phyloP scores from a whole-genome alignment of 805 yeast genomes.

The Candida ponderosae region DNA sequence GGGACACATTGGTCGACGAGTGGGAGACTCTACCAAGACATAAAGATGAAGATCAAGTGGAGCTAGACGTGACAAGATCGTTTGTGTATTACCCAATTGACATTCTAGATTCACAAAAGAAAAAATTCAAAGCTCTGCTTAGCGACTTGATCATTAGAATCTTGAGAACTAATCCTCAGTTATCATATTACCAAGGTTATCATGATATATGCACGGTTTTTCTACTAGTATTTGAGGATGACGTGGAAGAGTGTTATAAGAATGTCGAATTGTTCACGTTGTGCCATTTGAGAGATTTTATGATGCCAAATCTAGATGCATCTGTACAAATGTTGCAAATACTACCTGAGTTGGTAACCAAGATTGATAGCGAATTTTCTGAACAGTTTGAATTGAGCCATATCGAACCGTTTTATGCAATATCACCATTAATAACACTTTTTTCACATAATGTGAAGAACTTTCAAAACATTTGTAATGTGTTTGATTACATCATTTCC shows the following conservation, averaged over 20 bases:
- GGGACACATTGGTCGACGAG: background rate
- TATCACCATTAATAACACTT: conserved; percentile 72
- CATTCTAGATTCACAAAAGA: conserved; percentile 13
- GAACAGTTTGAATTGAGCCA: conserved; percentile 24
- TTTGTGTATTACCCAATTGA: conserved; percentile 35
- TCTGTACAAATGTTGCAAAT: conserved; percentile 59
- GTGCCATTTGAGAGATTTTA: conserved; percentile 70
- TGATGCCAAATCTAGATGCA: conserved; percentile 63
- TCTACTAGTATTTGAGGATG: conserved; percentile 40
- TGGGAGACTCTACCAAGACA: conserved; percentile 25
- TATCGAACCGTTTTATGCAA: conserved; percentile 56
- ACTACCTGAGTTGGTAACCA: conserved; percentile 53
- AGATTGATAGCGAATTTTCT: conserved; percentile 38
- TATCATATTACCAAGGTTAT: conserved; percentile 86
- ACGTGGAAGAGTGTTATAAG: conserved; percentile 21
- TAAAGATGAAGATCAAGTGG: conserved; percentile 71
- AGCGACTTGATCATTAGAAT: conserved; percentile 39
- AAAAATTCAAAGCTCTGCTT: conserved; percentile 15
- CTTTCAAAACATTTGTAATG: conserved; percentile 38
- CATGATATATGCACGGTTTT: conserved; percentile 79
- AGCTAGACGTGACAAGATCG: conserved; percentile 70
- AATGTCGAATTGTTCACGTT: conserved; percentile 52
- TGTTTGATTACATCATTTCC: conserved; percentile 67
- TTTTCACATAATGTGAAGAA: conserved; percentile 64
- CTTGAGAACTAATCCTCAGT: conserved; percentile 49